A percentile compares a stretch with the other conserved stretches of the same genome.
Conservation (phyloP, 192 early-diverging fungal species). For the Podochytrium sp. region DNA sequence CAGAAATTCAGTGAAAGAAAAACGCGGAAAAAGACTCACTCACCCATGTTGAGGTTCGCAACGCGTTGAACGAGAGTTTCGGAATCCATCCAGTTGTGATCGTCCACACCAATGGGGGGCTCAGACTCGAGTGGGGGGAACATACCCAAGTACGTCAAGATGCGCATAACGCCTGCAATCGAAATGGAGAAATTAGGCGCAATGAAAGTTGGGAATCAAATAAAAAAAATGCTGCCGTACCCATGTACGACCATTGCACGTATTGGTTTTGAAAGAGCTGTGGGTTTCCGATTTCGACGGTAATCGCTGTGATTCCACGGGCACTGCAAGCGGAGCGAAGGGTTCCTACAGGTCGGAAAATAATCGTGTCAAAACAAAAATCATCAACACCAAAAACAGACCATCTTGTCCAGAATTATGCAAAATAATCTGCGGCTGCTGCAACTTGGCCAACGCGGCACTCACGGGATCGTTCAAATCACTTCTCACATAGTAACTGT, state of each 20-base stretch:
- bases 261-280: conserved; percentile 81
- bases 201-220: conserved; percentile 75
- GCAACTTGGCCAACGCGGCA: conserved; percentile 78
- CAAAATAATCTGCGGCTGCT: conserved; percentile 77
- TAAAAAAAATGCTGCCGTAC: neutral
- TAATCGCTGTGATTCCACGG: conserved; percentile 81
- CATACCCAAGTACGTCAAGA: conserved; percentile 66
- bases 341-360: conserved; percentile 56
- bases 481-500: conserved; percentile 85
- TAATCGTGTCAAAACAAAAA: neutral
- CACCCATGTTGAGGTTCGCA: neutral
- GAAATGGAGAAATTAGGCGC: conserved; percentile 77
- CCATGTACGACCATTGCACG: conserved; percentile 72
- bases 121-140: conserved; percentile 42
- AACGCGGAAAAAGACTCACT: neutral
- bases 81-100: conserved; percentile 28
- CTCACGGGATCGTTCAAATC: conserved; percentile 80
- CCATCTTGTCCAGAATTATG: conserved; percentile 72
- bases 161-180: conserved; percentile 68
- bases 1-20: neutral
- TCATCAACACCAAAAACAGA: conserved; percentile 24
- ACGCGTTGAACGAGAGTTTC: conserved; percentile 7
- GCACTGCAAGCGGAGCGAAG: conserved; percentile 78
- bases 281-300: conserved; percentile 92
- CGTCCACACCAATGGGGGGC: conserved; percentile 13